Base-by-base conservation (phyloP, 495 filamentous ascomycete genomes). In the Cryomyces antarcticus region DNA sequence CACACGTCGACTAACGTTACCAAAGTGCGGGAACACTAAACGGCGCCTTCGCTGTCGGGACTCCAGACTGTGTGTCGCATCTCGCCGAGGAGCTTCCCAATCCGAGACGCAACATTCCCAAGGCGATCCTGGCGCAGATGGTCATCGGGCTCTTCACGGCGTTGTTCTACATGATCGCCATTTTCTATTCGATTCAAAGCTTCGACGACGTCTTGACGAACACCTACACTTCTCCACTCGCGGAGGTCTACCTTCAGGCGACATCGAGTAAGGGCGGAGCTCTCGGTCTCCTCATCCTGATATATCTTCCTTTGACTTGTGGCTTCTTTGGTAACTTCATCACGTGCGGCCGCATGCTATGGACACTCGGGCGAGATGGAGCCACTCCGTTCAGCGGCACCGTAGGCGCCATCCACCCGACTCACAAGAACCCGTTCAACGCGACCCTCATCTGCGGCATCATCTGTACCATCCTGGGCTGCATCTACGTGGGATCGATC, bases 41-140 rank as follows among this genome's bases (percentile, higher is more conserved):
- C 51, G 85, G 82, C 13, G 82, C 85, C 7, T 93, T 80, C 55
- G 73, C 79, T 12, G 75, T 93, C 31, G 85, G 85, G 9, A 85
- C 83, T 0, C 82, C 82, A 13, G 58, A 60, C 50, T 57, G 70
- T 34, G 69, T 81, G 10, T 73, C 77, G 5, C 84, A 93, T 58
- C 67, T 93, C 47, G 77, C 83, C 1, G 84, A 93, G 58, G 84
- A 93, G 59, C 64, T 93, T 9, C 78, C 80, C 0, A 62, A 74
- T 46, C 79, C 78, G 28, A 64, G 59, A 38, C 60, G 57, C 47
- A 73, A 82, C 47, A 64, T 83, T 4, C 78, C 78, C 12, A 75
- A 69, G 51, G 65, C 63, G 13, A 58, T 68, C 28, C 51, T 53
- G 7, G 57, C 60, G 7, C 66, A 67, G 44, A 52, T 65, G 37